phyloP scores from a whole-genome alignment of 2,329 filamentous ascomycete species.

The Botrytis tulipae region DNA sequence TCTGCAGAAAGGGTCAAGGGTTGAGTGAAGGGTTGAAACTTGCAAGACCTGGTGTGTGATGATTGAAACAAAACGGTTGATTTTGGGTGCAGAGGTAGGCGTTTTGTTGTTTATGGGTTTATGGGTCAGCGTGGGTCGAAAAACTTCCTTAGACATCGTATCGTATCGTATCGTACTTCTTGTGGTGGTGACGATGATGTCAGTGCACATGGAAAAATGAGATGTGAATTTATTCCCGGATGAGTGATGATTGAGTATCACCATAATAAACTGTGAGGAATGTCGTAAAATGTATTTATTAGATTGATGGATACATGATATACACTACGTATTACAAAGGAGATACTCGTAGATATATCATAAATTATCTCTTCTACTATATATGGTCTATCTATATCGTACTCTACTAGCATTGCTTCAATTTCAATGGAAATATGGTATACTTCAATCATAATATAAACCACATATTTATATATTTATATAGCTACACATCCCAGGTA shows the following conservation, averaged over 20 bases:
- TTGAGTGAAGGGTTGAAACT: not conserved
- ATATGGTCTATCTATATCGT: no score
- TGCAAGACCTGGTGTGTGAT: not conserved
- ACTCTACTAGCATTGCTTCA: not conserved
- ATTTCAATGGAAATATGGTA: not conserved
- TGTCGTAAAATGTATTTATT: no score
- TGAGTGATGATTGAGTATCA: no score
- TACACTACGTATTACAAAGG: no score
- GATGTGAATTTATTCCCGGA: not conserved
- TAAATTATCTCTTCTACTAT: not conserved
- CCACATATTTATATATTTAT: not conserved
- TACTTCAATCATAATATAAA: not conserved
- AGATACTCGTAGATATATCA: no score
- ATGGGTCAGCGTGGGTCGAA: not conserved
- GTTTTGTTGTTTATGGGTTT: not conserved
- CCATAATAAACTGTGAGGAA: no score
- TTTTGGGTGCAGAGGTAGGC: not conserved
- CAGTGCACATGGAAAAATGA: not conserved
- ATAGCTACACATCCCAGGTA: not conserved
- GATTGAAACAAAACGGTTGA: not conserved
- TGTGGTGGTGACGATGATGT: not conserved
- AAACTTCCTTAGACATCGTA: not conserved
- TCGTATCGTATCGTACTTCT: not conserved
- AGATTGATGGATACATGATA: no score
- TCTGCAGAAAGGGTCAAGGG: constrained; percentile 2